Percentiles rank a stretch among this genome's conserved stretches.
Conservation (phyloP, 2,329 filamentous ascomycete species). For the Zasmidium cellare region DNA sequence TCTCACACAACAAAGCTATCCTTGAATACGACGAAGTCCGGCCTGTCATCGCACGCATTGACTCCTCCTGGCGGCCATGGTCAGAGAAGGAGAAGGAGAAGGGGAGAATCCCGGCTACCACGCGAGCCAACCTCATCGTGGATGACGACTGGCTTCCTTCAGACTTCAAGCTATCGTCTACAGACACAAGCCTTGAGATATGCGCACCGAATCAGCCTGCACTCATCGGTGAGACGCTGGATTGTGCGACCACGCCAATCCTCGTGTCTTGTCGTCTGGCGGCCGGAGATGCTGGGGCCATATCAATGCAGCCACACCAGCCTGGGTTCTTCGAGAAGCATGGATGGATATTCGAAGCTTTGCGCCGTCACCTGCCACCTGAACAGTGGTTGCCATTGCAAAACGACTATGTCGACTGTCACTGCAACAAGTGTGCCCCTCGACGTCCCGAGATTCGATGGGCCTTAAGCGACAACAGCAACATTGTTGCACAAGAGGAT, state of each 20-base stretch:
- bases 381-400: conserved; percentile 19
- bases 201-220: neutral
- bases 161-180: neutral
- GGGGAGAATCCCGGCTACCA: neutral
- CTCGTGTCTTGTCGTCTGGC: neutral
- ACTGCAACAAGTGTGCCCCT: conserved; percentile 39
- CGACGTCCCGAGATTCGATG: conserved; percentile 39
- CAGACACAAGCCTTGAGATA: neutral
- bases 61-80: conserved; percentile 46
- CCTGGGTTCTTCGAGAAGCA: conserved; percentile 15
- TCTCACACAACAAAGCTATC: conserved; percentile 51
- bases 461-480: conserved; percentile 32
- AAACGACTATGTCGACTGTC: neutral
- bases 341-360: conserved; percentile 27
- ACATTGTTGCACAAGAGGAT: conserved; percentile 52
- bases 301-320: neutral
- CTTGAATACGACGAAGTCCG: conserved; percentile 50
- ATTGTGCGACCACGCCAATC: neutral
- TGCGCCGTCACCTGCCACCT: conserved; percentile 22
- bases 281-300: neutral
- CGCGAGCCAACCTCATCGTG: conserved; percentile 6
- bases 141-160: conserved; percentile 9
- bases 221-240: neutral
- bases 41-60: conserved; percentile 47
- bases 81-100: conserved; percentile 11